Evolutionary conservation across 2,329 filamentous ascomycete genomes (phyloP).

Genomic region (Colletotrichum sp.): DNA sequence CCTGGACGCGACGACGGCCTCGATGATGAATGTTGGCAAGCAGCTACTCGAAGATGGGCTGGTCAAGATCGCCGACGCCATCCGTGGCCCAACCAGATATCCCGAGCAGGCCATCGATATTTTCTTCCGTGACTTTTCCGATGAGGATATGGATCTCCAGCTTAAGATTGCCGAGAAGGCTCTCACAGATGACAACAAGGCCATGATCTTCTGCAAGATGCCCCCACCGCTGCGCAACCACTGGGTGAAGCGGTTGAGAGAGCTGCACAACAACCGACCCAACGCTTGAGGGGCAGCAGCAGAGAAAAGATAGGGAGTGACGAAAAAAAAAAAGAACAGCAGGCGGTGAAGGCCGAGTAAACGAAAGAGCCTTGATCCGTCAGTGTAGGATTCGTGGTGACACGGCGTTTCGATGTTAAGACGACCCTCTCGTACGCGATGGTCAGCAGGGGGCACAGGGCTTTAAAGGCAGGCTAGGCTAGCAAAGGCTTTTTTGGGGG

Average conservation of each 20-base stretch:
- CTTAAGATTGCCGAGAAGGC: constrained; percentile 64
- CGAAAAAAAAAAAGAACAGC: neutral
- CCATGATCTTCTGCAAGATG: constrained; percentile 69
- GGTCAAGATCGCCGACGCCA: constrained; percentile 40
- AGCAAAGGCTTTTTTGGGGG: constrained; percentile 1
- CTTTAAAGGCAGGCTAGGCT: neutral
- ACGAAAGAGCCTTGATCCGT: neutral
- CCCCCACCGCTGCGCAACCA: constrained; percentile 55
- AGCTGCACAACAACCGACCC: constrained; percentile 41
- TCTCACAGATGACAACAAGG: constrained; percentile 63
- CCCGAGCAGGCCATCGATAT: constrained; percentile 64
- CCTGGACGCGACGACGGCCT: constrained; percentile 30
- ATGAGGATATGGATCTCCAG: constrained; percentile 63
- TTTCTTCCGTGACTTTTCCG: constrained; percentile 62
- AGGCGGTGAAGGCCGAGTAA: neutral
- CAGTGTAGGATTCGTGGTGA: neutral
- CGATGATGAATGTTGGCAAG: constrained; percentile 25
- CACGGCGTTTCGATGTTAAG: constrained; percentile 3
- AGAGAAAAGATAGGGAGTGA: neutral
- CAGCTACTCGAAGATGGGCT: constrained; percentile 40
- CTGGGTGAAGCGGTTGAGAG: constrained; percentile 60
- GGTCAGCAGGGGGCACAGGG: neutral
- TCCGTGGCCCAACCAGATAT: constrained; percentile 49
- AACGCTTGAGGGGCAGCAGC: constrained; percentile 20
- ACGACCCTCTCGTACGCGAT: neutral